A percentile compares a stretch with the other conserved stretches of the same genome.
These are phyloP conservation scores for Piper betle DNA, from an alignment of 164 flowering plant genomes.

Conservation along the genomic window DNA sequence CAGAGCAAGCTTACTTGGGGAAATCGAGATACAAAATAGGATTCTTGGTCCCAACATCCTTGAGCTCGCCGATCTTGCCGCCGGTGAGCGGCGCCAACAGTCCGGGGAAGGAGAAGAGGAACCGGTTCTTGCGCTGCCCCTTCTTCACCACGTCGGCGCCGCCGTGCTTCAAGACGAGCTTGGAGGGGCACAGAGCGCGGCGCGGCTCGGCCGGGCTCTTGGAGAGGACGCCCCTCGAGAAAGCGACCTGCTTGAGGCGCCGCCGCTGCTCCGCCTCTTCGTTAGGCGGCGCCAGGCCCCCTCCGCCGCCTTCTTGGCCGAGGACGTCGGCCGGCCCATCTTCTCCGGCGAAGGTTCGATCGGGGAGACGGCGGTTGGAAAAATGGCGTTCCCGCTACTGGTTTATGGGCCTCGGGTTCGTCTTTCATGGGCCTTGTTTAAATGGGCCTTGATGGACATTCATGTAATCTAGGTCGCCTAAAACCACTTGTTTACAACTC, in stretches of 20 bases:
- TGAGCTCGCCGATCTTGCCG: slow-evolving; percentile 85
- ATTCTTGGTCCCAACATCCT: slow-evolving; percentile 68
- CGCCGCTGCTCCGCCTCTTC: slow-evolving; percentile 36
- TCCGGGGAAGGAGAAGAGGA: slow-evolving; percentile 81
- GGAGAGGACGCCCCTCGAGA: slow-evolving; percentile 38
- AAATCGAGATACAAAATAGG: slow-evolving; percentile 81
- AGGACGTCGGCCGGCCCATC: neutral
- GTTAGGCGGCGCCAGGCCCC: neutral
- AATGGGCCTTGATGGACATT: too few relatives aligned
- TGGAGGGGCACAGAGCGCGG: slow-evolving; percentile 43
- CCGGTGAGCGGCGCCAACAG: slow-evolving; percentile 62
- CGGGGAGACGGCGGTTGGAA: slow-evolving; percentile 11
- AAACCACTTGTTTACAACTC: too few relatives aligned
- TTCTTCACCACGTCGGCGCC: slow-evolving; percentile 72
- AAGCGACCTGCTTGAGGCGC: slow-evolving; percentile 46
- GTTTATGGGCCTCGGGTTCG: too few relatives aligned
- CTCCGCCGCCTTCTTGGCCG: neutral
- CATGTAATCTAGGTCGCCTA: too few relatives aligned
- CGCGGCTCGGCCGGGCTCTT: slow-evolving; percentile 20
- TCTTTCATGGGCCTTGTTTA: too few relatives aligned
- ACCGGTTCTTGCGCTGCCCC: slow-evolving; percentile 72
- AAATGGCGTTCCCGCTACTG: too few relatives aligned
- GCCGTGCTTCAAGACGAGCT: slow-evolving; percentile 53
- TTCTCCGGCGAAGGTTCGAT: slow-evolving; percentile 8
- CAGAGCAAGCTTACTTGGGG: slow-evolving; percentile 37